Conservation (phyloP, 2,329 filamentous ascomycete genomes). For the Knufia fluminis region DNA sequence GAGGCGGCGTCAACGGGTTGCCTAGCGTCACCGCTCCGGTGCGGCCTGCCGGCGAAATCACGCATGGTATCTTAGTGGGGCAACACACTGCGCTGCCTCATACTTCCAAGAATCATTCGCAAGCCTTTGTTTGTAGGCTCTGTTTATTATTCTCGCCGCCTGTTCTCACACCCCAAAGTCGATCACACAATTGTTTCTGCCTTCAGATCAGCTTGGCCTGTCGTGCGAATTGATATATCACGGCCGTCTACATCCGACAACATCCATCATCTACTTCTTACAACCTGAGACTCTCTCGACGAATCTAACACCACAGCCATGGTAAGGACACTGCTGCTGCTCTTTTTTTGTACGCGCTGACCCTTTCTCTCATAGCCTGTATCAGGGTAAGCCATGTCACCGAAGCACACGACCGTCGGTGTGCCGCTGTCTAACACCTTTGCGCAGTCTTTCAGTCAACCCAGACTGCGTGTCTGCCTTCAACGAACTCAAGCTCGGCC, state of each 20-base stretch:
- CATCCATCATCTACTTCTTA: neutral
- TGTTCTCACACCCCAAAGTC: too few relatives aligned
- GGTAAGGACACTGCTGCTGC: constrained; percentile 10
- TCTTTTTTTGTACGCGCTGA: constrained; percentile 7
- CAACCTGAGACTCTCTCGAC: neutral
- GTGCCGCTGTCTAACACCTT: constrained; percentile 11
- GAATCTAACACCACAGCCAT: constrained; percentile 12
- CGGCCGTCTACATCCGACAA: neutral
- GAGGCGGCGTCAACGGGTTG: too few relatives aligned
- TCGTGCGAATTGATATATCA: neutral
- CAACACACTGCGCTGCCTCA: neutral
- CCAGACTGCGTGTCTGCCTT: constrained; percentile 39
- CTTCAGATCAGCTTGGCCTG: neutral
- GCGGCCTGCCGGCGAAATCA: too few relatives aligned
- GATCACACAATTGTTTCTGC: too few relatives aligned
- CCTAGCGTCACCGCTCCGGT: too few relatives aligned
- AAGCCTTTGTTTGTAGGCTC: neutral
- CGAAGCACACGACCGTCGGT: constrained; percentile 2
- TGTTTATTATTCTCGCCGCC: neutral
- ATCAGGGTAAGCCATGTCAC: constrained; percentile 17
- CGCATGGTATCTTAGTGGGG: neutral
- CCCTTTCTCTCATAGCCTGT: constrained; percentile 17
- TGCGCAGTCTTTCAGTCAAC: constrained; percentile 35
- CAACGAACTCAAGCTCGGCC: constrained; percentile 40
- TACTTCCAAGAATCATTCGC: neutral